Evolutionary conservation across 2,329 filamentous ascomycete species (phyloP).

Genomic region (Neophaeococcomyces mojaviensis): DNA sequence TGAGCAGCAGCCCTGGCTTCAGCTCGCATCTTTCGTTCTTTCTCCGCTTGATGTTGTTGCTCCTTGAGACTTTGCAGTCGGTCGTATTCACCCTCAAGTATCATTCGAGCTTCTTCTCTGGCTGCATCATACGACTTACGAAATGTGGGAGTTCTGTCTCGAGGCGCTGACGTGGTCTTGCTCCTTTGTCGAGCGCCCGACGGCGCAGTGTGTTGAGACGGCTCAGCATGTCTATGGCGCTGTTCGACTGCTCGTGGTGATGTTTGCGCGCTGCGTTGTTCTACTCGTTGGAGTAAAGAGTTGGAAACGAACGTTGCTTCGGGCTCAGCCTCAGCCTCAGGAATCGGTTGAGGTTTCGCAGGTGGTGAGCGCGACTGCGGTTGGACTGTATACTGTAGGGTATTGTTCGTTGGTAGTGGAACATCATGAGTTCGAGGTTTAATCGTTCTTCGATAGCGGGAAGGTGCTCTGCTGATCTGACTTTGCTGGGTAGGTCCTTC

Average conservation of each 20-base stretch:
- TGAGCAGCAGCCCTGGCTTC: constrained; percentile 4
- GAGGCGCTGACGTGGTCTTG: not conserved
- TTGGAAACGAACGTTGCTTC: constrained; percentile 1
- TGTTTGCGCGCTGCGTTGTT: not conserved
- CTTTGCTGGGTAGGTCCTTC: constrained; percentile 12
- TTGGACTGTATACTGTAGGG: not conserved
- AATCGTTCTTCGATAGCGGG: constrained; percentile 26
- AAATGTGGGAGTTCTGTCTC: not conserved
- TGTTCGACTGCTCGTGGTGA: not conserved
- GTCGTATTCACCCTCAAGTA: constrained; percentile 21
- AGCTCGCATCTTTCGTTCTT: not conserved
- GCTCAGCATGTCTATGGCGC: not conserved
- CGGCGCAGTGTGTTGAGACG: not conserved
- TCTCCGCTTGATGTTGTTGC: constrained; percentile 7
- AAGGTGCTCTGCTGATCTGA: constrained; percentile 30
- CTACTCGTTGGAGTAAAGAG: constrained; percentile 8
- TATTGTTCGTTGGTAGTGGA: constrained; percentile 1
- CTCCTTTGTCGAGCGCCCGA: not conserved
- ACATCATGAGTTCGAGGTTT: constrained; percentile 18
- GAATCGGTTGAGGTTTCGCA: not conserved
- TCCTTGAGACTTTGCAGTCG: constrained; percentile 14
- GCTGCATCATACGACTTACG: constrained; percentile 17
- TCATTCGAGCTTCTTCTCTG: constrained; percentile 22
- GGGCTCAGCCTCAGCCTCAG: constrained; percentile 1
- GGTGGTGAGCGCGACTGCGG: not conserved